A percentile compares a stretch with the other conserved stretches of the same genome.
Evolutionary conservation across 2,329 filamentous ascomycete genomes (phyloP).

Genomic region (Penicillium glabrum): DNA sequence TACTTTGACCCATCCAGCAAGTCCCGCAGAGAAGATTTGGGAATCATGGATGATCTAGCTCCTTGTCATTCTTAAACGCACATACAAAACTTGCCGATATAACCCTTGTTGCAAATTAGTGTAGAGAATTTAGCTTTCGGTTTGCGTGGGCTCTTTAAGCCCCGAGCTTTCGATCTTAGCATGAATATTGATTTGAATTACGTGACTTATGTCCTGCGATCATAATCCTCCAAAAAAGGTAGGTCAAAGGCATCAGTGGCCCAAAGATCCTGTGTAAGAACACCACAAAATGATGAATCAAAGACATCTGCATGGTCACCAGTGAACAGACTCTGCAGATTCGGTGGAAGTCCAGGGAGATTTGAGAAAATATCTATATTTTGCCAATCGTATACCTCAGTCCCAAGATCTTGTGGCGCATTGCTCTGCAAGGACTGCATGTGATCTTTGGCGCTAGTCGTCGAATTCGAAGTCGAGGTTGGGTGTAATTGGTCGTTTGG

Average conservation of each 20-base stretch:
- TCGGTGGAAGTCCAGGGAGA: background rate
- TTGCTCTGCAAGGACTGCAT: background rate
- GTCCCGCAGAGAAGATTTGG: slow-evolving; percentile 25
- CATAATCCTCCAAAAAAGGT: background rate
- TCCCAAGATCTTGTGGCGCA: background rate
- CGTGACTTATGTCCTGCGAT: background rate
- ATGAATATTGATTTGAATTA: background rate
- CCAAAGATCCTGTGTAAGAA: background rate
- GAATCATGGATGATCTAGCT: slow-evolving; percentile 16
- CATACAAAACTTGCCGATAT: background rate
- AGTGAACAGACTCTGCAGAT: background rate
- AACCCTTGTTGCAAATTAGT: too few relatives aligned
- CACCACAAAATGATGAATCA: background rate
- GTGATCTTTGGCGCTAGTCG: background rate
- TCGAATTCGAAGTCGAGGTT: background rate
- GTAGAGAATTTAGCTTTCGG: too few relatives aligned
- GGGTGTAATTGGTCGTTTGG: background rate
- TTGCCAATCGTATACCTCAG: background rate
- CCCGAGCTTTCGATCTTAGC: too few relatives aligned
- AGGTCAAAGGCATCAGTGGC: background rate
- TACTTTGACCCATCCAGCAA: slow-evolving; percentile 50
- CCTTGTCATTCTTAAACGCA: slow-evolving; percentile 16
- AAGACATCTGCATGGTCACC: background rate
- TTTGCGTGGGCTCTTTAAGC: too few relatives aligned
- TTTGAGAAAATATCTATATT: background rate